Percentiles rank a stretch among this genome's conserved stretches.
These are phyloP conservation scores for Apiotrichum veenhuisii DNA, from an alignment of 1,284 basidiomycete genomes.

Conservation along the genomic window DNA sequence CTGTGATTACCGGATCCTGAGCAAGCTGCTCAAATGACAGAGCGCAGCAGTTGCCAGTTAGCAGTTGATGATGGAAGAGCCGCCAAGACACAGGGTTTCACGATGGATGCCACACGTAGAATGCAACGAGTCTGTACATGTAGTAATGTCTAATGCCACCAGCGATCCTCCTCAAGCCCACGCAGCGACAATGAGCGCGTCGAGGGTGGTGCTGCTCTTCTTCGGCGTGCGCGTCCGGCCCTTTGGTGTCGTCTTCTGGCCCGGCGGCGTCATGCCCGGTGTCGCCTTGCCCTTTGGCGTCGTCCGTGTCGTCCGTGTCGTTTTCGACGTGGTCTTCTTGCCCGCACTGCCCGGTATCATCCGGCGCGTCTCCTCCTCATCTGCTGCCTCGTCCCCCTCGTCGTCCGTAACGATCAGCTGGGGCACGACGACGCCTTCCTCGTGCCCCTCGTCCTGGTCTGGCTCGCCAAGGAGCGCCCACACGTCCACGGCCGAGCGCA, in stretches of 20 bases:
- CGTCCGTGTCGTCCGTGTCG: neutral
- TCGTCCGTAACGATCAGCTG: neutral
- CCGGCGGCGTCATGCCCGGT: neutral
- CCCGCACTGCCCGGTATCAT: too few relatives aligned
- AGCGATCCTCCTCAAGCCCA: neutral
- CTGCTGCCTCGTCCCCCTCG: neutral
- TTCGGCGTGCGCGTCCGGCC: neutral
- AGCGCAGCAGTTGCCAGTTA: too few relatives aligned
- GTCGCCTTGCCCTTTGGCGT: neutral
- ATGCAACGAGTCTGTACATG: neutral
- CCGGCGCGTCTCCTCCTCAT: neutral
- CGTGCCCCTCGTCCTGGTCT: neutral
- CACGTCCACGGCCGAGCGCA: neutral
- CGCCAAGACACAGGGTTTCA: too few relatives aligned
- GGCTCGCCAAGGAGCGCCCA: neutral
- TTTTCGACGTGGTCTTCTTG: too few relatives aligned
- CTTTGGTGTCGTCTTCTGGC: neutral
- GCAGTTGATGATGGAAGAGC: too few relatives aligned
- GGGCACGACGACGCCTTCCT: neutral
- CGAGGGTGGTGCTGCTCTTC: neutral
- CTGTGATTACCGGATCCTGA: slow-evolving; percentile 32
- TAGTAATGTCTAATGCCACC: neutral
- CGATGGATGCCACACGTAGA: neutral
- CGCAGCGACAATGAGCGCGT: slow-evolving; percentile 3
- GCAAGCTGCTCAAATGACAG: slow-evolving; percentile 22